Percentiles rank a stretch among this genome's conserved stretches.
These are phyloP conservation scores for Tylopilus plumbeoviolaceoides DNA, from an alignment of 768 basidiomycete species.

Conservation along the genomic window DNA sequence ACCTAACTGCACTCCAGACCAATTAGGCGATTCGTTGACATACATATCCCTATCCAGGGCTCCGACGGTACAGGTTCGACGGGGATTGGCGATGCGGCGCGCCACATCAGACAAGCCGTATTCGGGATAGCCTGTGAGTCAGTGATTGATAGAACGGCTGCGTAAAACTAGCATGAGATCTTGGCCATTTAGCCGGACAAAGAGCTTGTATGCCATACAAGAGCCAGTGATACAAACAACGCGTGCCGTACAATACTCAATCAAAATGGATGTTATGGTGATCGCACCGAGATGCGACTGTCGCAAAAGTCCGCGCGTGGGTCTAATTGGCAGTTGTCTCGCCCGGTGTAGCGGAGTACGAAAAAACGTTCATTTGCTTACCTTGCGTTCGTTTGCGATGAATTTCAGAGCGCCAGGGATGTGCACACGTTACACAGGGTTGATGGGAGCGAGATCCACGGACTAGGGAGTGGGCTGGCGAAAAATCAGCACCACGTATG, in stretches of 20 bases:
- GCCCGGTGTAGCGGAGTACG: conserved; percentile 9
- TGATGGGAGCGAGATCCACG: conserved; percentile 26
- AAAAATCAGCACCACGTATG: conserved; percentile 13
- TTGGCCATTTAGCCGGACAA: conserved; percentile 10
- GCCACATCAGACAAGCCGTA: conserved; percentile 5
- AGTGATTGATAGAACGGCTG: neutral
- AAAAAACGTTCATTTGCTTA: conserved; percentile 16
- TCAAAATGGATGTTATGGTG: conserved; percentile 10
- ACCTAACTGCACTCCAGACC: conserved; percentile 2
- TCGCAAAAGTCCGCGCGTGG: conserved; percentile 13
- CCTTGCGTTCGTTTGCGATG: neutral
- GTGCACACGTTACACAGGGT: conserved; percentile 13
- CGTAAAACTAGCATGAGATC: conserved; percentile 4
- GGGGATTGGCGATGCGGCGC: conserved; percentile 14
- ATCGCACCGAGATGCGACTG: conserved; percentile 1
- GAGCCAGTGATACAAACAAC: conserved; percentile 4
- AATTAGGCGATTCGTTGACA: conserved; percentile 18
- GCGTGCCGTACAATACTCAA: conserved; percentile 4
- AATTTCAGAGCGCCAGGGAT: conserved; percentile 8
- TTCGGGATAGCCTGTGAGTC: conserved; percentile 10
- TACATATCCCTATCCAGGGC: conserved; percentile 14
- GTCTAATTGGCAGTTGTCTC: conserved; percentile 1
- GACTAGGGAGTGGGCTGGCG: conserved; percentile 15
- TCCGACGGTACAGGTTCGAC: conserved; percentile 19
- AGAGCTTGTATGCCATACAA: conserved; percentile 3